Conservation (phyloP, 2,329 filamentous ascomycete species). For the Aspergillus intermedius region DNA sequence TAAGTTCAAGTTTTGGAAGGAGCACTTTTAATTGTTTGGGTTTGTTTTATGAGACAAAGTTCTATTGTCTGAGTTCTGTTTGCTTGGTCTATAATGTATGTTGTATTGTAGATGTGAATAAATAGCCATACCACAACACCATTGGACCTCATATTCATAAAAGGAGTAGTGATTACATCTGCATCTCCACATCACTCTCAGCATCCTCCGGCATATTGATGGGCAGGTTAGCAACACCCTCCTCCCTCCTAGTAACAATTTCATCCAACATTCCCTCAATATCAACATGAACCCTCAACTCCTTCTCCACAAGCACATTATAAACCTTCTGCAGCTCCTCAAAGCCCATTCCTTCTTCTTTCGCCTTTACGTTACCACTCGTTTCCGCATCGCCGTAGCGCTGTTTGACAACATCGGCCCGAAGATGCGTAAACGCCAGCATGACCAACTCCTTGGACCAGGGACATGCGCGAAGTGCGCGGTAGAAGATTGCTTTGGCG, state of each 20-base stretch:
- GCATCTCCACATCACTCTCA: constrained; percentile 18
- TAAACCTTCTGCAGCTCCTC: constrained; percentile 50
- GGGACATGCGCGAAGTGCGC: constrained; percentile 52
- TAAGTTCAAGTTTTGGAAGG: constrained; percentile 97
- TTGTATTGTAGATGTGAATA: too few species aligned
- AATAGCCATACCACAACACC: too few species aligned
- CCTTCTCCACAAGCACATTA: constrained; percentile 55
- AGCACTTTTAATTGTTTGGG: constrained; percentile 36
- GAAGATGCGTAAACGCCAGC: constrained; percentile 47
- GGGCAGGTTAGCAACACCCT: constrained; percentile 7
- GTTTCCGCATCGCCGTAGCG: not conserved
- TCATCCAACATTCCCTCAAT: constrained; percentile 41
- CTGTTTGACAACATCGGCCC: constrained; percentile 13
- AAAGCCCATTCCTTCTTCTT: constrained; percentile 29
- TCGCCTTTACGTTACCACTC: not conserved
- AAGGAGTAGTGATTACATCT: not conserved
- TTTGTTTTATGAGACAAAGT: not conserved
- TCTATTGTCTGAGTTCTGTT: not conserved
- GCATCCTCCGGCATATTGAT: constrained; percentile 26
- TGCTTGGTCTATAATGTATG: not conserved
- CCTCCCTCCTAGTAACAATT: constrained; percentile 13
- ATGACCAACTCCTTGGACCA: constrained; percentile 59
- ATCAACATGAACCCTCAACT: constrained; percentile 53
- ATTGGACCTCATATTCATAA: not conserved
- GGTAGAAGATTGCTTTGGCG: constrained; percentile 50